Evolutionary conservation across 2,329 filamentous ascomycete genomes (phyloP).

Genomic region (Aspergillus pseudotamarii): DNA sequence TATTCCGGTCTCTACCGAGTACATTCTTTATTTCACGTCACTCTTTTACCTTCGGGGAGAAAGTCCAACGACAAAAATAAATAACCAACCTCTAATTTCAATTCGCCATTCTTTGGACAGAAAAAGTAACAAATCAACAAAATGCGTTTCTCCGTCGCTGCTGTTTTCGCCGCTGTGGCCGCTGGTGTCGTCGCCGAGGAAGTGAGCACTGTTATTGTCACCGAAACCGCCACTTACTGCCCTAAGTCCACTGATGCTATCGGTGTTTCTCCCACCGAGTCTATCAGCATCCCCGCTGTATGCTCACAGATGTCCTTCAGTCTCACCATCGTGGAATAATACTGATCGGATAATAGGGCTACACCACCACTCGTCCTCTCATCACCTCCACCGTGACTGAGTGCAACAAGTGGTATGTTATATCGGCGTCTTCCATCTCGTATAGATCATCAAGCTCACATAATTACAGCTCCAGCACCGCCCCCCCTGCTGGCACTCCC

Average conservation of each 20-base stretch:
- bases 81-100: slow-evolving; percentile 20
- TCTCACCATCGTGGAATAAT: background rate
- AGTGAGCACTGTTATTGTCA: slow-evolving; percentile 66
- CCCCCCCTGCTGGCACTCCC: slow-evolving; percentile 7
- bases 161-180: slow-evolving; percentile 41
- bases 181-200: slow-evolving; percentile 39
- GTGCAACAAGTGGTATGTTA: slow-evolving; percentile 45
- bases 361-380: slow-evolving; percentile 62
- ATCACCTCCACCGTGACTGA: slow-evolving; percentile 56
- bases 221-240: slow-evolving; percentile 72
- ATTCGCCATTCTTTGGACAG: slow-evolving; percentile 21
- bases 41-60: slow-evolving; percentile 18
- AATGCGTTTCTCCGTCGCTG: slow-evolving; percentile 54
- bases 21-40: slow-evolving; percentile 38
- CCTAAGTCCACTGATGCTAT: slow-evolving; percentile 66
- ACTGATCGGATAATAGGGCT: slow-evolving; percentile 35
- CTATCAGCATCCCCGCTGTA: slow-evolving; percentile 70
- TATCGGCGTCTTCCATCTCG: background rate
- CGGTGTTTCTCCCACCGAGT: slow-evolving; percentile 58
- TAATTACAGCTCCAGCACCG: slow-evolving; percentile 20
- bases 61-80: slow-evolving; percentile 6
- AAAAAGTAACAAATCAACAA: slow-evolving; percentile 33
- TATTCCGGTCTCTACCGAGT: slow-evolving; percentile 45
- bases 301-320: slow-evolving; percentile 18
- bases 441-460: background rate